Evolutionary conservation across 2,329 filamentous ascomycete species (phyloP).

Genomic region (Dactylellina drechsleri): DNA sequence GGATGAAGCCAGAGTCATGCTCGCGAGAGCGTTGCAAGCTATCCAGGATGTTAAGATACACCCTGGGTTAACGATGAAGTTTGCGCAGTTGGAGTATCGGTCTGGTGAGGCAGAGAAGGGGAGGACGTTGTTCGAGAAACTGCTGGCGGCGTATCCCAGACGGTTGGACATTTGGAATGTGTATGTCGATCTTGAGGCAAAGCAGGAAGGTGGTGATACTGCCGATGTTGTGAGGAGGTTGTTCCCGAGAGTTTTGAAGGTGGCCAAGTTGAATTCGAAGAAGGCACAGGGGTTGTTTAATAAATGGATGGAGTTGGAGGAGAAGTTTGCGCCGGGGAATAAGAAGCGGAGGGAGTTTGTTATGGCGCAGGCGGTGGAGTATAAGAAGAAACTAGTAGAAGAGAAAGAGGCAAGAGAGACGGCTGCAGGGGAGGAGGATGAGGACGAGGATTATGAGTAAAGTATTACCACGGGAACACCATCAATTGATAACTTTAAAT

Average conservation of each 20-base stretch:
- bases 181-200: constrained; percentile 84
- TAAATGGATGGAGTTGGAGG: constrained; percentile 90
- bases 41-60: constrained; percentile 73
- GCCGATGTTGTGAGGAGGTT: constrained; percentile 73
- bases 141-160: constrained; percentile 86
- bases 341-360: constrained; percentile 76
- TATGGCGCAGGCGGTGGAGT: constrained; percentile 75
- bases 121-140: constrained; percentile 90
- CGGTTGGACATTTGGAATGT: constrained; percentile 93
- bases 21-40: constrained; percentile 84
- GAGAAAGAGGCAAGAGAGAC: constrained; percentile 60
- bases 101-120: constrained; percentile 90
- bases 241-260: constrained; percentile 80
- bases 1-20: constrained; percentile 78
- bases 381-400: constrained; percentile 68
- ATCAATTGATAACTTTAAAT: background rate
- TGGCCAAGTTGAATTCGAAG: constrained; percentile 77
- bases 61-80: constrained; percentile 81
- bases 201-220: constrained; percentile 64
- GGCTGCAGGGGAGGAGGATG: constrained; percentile 3
- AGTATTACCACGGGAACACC: background rate
- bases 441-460: background rate
- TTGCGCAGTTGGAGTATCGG: constrained; percentile 90
- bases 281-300: constrained; percentile 89
- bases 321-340: constrained; percentile 70